These are phyloP conservation scores for Plantago elongata DNA, from an alignment of 257 asterid species.

Conservation along the genomic window DNA sequence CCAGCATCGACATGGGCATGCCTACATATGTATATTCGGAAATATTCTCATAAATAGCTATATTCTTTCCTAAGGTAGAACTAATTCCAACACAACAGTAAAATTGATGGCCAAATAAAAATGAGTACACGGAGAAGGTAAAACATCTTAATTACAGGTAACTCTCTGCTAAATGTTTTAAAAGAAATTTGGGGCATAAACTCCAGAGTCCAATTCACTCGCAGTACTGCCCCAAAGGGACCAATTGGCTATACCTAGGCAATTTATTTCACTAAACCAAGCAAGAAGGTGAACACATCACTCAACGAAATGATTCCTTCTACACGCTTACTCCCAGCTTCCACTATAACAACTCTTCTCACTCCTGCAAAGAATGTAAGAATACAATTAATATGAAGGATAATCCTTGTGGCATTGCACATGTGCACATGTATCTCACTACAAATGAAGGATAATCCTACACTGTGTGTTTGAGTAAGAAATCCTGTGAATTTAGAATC, in stretches of 20 bases:
- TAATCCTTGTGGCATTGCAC: no score
- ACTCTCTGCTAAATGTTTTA: constrained; percentile 2
- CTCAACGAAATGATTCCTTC: constrained; percentile 67
- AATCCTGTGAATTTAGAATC: no score
- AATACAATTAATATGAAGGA: background rate
- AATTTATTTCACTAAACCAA: constrained; percentile 36
- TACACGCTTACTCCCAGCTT: constrained; percentile 73
- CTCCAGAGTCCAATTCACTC: background rate
- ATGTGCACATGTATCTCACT: no score
- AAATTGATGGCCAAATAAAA: background rate
- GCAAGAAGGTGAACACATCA: constrained; percentile 60
- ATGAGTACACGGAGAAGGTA: constrained; percentile 20
- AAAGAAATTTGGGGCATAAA: background rate
- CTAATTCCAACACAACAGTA: no score
- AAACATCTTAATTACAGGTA: constrained; percentile 49
- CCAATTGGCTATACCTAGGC: background rate
- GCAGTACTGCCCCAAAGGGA: background rate
- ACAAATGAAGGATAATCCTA: no score
- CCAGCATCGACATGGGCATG: no score
- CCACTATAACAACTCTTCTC: constrained; percentile 65
- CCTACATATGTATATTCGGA: no score
- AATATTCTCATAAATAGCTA: no score
- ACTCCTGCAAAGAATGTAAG: constrained; percentile 42
- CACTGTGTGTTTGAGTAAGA: no score
- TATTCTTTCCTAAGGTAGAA: no score